Percentiles rank a stretch among this genome's conserved stretches.
These are phyloP conservation scores for Sanguinoderma infundibulare DNA, from an alignment of 1,284 basidiomycete genomes.

Conservation along the genomic window DNA sequence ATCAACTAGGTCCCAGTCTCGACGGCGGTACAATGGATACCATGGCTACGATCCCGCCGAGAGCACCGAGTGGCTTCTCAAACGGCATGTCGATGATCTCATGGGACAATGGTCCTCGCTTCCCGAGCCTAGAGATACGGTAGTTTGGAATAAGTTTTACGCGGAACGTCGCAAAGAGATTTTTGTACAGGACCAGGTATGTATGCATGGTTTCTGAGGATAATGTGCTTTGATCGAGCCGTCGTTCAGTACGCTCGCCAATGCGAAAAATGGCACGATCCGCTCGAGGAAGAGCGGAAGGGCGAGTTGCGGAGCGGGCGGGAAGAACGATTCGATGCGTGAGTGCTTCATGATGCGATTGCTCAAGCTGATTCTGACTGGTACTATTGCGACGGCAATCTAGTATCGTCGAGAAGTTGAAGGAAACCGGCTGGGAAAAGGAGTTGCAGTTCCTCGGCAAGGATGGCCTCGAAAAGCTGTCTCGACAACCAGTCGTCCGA, in stretches of 20 bases:
- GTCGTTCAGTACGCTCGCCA: slow-evolving; percentile 12
- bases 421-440: background rate
- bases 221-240: slow-evolving; percentile 8
- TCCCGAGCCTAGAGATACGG: background rate
- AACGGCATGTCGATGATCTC: background rate
- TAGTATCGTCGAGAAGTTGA: background rate
- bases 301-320: background rate
- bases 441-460: slow-evolving; percentile 3
- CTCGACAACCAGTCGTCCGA: slow-evolving; percentile 2
- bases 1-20: too few species aligned
- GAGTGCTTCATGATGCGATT: background rate
- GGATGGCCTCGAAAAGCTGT: background rate
- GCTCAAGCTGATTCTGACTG: background rate
- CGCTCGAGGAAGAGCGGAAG: background rate
- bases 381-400: background rate
- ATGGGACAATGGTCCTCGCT: background rate
- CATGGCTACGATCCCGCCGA: too few species aligned
- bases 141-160: background rate
- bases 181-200: background rate
- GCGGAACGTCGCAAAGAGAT: background rate
- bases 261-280: slow-evolving; percentile 11
- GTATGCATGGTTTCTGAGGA: background rate
- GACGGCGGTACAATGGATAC: too few species aligned
- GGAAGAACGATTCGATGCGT: background rate
- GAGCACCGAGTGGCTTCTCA: background rate